phyloP scores from a whole-genome alignment of 805 yeast species.

The Saccharomycopsis sp. region DNA sequence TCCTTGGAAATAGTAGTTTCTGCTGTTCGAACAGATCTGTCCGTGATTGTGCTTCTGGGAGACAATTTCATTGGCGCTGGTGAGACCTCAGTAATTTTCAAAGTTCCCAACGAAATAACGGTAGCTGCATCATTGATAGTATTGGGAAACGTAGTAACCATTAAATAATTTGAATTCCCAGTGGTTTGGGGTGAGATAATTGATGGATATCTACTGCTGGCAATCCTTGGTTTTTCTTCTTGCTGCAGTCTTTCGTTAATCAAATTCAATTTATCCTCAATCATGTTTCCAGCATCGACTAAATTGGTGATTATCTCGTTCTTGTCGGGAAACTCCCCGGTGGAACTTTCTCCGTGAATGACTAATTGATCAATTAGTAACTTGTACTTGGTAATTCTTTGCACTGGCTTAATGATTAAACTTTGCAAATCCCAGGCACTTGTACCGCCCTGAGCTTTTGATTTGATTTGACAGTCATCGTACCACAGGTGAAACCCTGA shows the following conservation, averaged over 20 bases:
- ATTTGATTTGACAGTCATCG: conserved; percentile 25
- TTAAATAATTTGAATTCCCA: background rate
- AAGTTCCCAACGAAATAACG: too few relatives aligned
- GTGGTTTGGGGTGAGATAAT: background rate
- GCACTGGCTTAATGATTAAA: conserved; percentile 38
- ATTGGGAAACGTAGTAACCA: background rate
- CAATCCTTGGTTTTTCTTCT: too few relatives aligned
- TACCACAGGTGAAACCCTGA: conserved; percentile 30
- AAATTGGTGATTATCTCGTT: background rate
- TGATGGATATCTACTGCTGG: background rate
- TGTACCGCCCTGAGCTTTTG: conserved; percentile 25
- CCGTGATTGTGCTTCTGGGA: too few relatives aligned
- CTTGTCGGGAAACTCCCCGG: background rate
- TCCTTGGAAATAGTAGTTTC: too few relatives aligned
- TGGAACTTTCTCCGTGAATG: background rate
- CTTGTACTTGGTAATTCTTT: conserved; percentile 34
- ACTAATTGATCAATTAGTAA: conserved; percentile 9
- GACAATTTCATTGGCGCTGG: too few relatives aligned
- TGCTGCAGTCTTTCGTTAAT: background rate
- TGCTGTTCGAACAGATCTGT: too few relatives aligned
- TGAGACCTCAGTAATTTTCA: too few relatives aligned
- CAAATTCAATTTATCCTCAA: background rate
- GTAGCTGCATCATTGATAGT: background rate
- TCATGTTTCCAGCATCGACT: background rate
- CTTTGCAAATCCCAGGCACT: conserved; percentile 36